Percentiles rank a stretch among this genome's conserved stretches.
These are phyloP conservation scores for Colletotrichum incanum DNA, from an alignment of 2,329 filamentous ascomycete species.

Conservation along the genomic window DNA sequence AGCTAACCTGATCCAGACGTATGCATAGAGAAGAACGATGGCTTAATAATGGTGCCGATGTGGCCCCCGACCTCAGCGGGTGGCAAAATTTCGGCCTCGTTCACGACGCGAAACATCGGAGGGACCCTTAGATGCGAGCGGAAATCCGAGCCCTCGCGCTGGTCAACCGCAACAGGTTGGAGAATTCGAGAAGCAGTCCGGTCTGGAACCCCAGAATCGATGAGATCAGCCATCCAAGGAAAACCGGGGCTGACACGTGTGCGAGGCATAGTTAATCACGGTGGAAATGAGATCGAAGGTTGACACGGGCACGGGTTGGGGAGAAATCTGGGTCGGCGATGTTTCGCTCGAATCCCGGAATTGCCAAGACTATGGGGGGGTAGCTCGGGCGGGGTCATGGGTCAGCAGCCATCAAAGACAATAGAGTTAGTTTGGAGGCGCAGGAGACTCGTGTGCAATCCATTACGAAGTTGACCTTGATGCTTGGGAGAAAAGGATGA, in stretches of 20 bases:
- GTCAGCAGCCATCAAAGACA: slow-evolving; percentile 1
- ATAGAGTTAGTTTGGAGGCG: slow-evolving; percentile 28
- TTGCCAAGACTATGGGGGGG: slow-evolving; percentile 29
- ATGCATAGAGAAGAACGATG: not conserved
- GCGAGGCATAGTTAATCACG: not conserved
- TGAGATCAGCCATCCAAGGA: not conserved
- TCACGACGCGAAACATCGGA: not conserved
- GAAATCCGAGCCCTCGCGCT: not conserved
- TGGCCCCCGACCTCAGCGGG: not conserved
- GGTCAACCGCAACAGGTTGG: not conserved
- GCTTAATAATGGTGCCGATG: not conserved
- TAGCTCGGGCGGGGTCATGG: slow-evolving; percentile 11
- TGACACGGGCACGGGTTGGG: not conserved
- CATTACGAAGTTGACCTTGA: not conserved
- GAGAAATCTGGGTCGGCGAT: slow-evolving; percentile 30
- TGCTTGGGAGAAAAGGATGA: not conserved
- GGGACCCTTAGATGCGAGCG: not conserved
- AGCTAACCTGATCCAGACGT: not conserved
- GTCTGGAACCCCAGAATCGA: not conserved
- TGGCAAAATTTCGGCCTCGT: not conserved
- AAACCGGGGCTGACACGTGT: not conserved
- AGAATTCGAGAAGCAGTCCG: not conserved
- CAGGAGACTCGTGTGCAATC: slow-evolving; percentile 6
- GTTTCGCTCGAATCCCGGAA: slow-evolving; percentile 41
- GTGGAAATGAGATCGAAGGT: not conserved